Conservation (phyloP, 768 basidiomycete species). For the Mrakia frigida region DNA sequence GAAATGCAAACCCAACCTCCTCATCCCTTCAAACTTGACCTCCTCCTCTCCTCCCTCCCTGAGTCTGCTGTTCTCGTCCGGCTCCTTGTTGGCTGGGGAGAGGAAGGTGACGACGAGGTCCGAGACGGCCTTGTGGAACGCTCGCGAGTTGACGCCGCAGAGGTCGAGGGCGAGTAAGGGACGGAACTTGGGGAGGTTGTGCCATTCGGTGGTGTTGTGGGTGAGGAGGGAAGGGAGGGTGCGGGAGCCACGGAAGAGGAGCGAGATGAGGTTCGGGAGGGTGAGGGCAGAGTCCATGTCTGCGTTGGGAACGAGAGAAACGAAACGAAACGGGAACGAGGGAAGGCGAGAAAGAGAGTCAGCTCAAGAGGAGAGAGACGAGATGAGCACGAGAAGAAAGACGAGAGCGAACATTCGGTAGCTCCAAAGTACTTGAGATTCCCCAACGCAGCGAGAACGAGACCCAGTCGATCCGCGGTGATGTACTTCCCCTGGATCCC, state of each 20-base stretch:
- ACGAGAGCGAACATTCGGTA: constrained; percentile 59
- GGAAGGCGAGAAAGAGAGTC: not conserved
- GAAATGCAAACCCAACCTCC: constrained; percentile 5
- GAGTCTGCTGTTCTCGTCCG: too few relatives aligned
- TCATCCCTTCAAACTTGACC: constrained; percentile 15
- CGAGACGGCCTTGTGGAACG: constrained; percentile 77
- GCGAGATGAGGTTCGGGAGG: constrained; percentile 74
- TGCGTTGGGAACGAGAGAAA: not conserved
- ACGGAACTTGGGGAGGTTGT: constrained; percentile 47
- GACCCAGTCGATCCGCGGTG: constrained; percentile 69
- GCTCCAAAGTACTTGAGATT: constrained; percentile 85
- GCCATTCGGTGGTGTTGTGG: constrained; percentile 38
- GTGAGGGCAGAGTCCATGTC: constrained; percentile 81
- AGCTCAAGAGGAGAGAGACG: not conserved
- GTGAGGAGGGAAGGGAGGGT: constrained; percentile 39
- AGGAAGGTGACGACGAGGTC: constrained; percentile 69
- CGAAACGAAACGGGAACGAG: not conserved
- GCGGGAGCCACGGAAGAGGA: constrained; percentile 71
- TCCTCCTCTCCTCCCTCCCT: constrained; percentile 10
- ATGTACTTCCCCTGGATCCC: constrained; percentile 86
- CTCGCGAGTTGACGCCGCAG: constrained; percentile 87
- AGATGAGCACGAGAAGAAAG: not conserved
- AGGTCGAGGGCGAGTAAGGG: constrained; percentile 85
- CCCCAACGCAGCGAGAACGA: constrained; percentile 54
- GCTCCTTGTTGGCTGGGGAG: constrained; percentile 32